Evolutionary conservation across 2,329 filamentous ascomycete species (phyloP), one percentile per base, ranked within the genome.

Genomic region (Capronia americana): DNA sequence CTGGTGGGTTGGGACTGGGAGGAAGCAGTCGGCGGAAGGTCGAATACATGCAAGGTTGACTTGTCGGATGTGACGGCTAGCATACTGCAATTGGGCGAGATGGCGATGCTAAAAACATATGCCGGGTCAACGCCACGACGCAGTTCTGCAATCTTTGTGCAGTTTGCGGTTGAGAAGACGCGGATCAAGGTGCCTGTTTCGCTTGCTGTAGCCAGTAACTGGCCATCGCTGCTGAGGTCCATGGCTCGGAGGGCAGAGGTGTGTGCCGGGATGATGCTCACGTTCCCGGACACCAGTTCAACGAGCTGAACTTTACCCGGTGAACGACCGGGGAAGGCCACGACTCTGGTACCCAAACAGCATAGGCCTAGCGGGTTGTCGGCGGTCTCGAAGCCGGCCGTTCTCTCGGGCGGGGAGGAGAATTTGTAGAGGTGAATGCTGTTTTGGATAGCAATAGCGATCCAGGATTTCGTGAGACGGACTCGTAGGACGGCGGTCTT

Each of bases 21-120:
- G 64, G 76, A 69, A 79, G 81, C 58, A 81, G 82, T 8, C 83
- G 80, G 66, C 86, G 90, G 90, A 0, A 97, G 84, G 74, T 98
- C 93, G 75, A 97, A 99, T 44, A 99, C 86, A 78, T 99, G 95
- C 11, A 99, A 84, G 0, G 93, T 99, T 5, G 92, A 93, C 79
- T 98, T 99, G 82, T 99, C 95, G 1, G 93, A 97, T 0, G 94
- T 98, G 68, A 93, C 94, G 28, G 95, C 95, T 11, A 98, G 85
- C 75, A 93, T 86, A 51, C 85, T 87, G 59, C 90, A 91, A 0
- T 89, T 89, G 0, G 93, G 93, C 23, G 92, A 96, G 77, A 99
- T 95, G 11, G 90, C 90, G 11, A 99, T 83, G 1, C 92, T 94
- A 79, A 92, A 97, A 71, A 98, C 91, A 61, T 88, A 88, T 17